Evolutionary conservation across 495 filamentous ascomycete species (phyloP).

Genomic region (Aspergillus bertholletiae): DNA sequence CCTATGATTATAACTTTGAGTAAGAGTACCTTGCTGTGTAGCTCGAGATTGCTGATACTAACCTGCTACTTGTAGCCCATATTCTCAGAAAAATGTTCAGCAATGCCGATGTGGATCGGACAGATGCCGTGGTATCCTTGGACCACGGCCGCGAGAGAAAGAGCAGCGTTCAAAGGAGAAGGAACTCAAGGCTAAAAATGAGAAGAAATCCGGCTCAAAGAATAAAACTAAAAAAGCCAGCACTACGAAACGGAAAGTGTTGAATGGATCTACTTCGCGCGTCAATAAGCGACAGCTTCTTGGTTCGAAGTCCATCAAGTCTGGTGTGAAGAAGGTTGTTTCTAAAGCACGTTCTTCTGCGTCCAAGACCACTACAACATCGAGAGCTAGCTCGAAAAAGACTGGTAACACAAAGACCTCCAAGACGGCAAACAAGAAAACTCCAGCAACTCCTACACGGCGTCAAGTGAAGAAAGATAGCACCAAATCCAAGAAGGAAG

Average conservation of each 20-base stretch:
- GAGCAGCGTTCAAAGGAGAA: slow-evolving; percentile 36
- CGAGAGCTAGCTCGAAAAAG: slow-evolving; percentile 1
- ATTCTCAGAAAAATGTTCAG: slow-evolving; percentile 77
- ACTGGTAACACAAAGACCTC: slow-evolving; percentile 1
- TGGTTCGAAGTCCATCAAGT: slow-evolving; percentile 31
- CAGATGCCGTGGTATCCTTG: slow-evolving; percentile 75
- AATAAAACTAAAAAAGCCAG: slow-evolving; percentile 17
- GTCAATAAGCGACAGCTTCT: slow-evolving; percentile 35
- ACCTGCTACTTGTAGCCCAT: slow-evolving; percentile 44
- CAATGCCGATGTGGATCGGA: slow-evolving; percentile 75
- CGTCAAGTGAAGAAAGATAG: slow-evolving; percentile 8
- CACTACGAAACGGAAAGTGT: slow-evolving; percentile 29
- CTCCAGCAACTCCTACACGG: slow-evolving; percentile 10
- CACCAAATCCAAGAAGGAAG: slow-evolving; percentile 19
- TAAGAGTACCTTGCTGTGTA: slow-evolving; percentile 24
- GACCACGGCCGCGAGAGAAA: slow-evolving; percentile 63
- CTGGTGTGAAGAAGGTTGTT: slow-evolving; percentile 36
- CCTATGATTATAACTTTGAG: slow-evolving; percentile 99
- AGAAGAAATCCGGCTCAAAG: slow-evolving; percentile 40
- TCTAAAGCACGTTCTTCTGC: slow-evolving; percentile 19
- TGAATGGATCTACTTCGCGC: slow-evolving; percentile 18
- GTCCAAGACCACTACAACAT: slow-evolving; percentile 12
- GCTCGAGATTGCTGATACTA: not conserved
- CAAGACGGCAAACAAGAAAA: slow-evolving; percentile 20
- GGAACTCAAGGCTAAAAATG: slow-evolving; percentile 29